Evolutionary conservation across 768 basidiomycete species (phyloP), one percentile per base, ranked within the genome.

Genomic region (Phlebiopsis gigantea): DNA sequence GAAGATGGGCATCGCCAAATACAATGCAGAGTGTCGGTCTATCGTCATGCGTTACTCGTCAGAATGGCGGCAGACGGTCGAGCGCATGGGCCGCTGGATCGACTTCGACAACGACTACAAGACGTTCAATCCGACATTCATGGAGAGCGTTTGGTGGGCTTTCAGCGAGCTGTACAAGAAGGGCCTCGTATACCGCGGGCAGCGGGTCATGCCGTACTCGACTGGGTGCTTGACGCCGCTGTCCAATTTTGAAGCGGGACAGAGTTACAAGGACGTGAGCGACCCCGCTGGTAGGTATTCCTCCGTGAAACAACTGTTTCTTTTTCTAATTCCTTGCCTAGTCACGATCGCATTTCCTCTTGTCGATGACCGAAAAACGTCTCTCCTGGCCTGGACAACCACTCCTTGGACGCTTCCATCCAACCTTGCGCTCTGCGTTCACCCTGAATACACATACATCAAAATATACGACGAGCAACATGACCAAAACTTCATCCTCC

Each of bases 71-170:
- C 68, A 75, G 31, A 98, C 95, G 4, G 96, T 99, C 53, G 95
- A 97, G 72, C 85, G 97, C 61, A 95, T 98, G 88, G 97, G 96
- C 30, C 85, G 97, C 61, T 99, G 97, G 97, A 98, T 99, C 74
- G 97, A 99, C 73, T 99, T 99, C 65, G 97, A 99, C 72, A 91
- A 98, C 64, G 97, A 98, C 66, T 99, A 99, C 78, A 98, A 98
- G 78, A 99, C 97, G 15, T 80, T 98, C 60, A 93, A 98, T 66
- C 72, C 85, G 6, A 75, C 85, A 8, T 99, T 91, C 71, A 98
- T 99, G 97, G 97, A 99, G 77, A 87, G 85, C 46, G 92, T 97
- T 10, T 99, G 97, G 97, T 99, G 97, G 97, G 97, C 92, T 8
- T 99, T 99, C 72, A 78, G 83, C 53, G 85, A 94, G 68, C 80